These are phyloP conservation scores for Alternaria brassicicola DNA, from an alignment of 2,329 filamentous ascomycete species.

Conservation along the genomic window DNA sequence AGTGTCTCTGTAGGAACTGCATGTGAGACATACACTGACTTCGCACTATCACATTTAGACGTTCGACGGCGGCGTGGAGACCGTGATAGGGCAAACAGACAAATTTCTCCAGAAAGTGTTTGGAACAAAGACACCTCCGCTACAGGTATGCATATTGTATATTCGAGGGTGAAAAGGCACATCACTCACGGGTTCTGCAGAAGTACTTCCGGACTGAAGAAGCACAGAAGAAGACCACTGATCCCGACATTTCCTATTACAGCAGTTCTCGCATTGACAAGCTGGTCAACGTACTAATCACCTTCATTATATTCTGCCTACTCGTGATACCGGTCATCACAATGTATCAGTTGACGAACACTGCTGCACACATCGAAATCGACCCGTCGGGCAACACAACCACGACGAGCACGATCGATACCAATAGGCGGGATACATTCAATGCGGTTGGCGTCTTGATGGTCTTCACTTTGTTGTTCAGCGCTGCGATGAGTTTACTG, in stretches of 20 bases:
- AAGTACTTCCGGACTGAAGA: conserved; percentile 49
- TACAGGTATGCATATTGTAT: conserved; percentile 25
- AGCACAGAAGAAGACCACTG: conserved; percentile 45
- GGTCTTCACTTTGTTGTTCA: conserved; percentile 50
- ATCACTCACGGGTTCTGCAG: conserved; percentile 19
- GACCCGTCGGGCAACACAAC: neutral
- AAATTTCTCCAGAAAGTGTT: conserved; percentile 31
- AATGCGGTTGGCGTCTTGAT: conserved; percentile 52
- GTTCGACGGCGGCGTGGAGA: conserved; percentile 51
- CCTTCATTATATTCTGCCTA: conserved; percentile 51
- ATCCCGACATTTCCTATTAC: conserved; percentile 47
- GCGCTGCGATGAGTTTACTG: conserved; percentile 46
- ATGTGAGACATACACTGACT: too few species aligned
- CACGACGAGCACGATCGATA: neutral
- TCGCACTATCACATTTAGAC: too few species aligned
- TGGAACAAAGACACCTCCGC: conserved; percentile 25
- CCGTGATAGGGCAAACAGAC: conserved; percentile 37
- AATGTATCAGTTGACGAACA: conserved; percentile 48
- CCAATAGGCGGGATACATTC: conserved; percentile 40
- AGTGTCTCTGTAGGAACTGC: too few species aligned
- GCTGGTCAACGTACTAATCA: conserved; percentile 52
- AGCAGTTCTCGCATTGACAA: conserved; percentile 47
- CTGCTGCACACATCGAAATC: neutral
- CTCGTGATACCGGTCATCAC: conserved; percentile 50
- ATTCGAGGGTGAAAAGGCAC: neutral